phyloP scores from a whole-genome alignment of 352 stramenopile genomes.

The Phytopythium delawarense region DNA sequence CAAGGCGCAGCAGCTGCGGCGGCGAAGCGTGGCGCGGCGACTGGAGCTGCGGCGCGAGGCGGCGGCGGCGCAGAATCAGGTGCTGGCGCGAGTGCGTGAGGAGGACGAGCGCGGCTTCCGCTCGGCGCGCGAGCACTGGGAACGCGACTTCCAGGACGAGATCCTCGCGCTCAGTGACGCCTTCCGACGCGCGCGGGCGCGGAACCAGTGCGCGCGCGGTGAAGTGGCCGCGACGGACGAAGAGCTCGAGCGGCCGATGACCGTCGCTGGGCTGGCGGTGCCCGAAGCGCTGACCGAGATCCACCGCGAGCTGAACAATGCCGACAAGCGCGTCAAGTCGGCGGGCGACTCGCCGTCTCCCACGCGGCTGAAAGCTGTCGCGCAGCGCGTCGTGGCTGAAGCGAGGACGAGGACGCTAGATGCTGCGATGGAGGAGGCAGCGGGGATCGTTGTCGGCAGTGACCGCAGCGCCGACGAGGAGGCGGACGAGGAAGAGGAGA shows the following conservation, averaged over 20 bases:
- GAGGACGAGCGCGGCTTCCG: constrained; percentile 21
- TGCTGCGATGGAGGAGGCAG: constrained; percentile 27
- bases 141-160: constrained; percentile 45
- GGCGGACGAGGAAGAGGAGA: constrained; percentile 4
- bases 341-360: constrained; percentile 13
- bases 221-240: not conserved
- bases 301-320: constrained; percentile 29
- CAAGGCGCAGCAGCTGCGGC: constrained; percentile 38
- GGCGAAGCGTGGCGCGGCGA: constrained; percentile 30
- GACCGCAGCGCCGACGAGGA: not conserved
- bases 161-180: constrained; percentile 37
- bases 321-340: constrained; percentile 44
- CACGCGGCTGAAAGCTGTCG: not conserved
- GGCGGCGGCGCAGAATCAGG: constrained; percentile 15
- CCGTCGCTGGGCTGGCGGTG: constrained; percentile 44
- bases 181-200: constrained; percentile 31
- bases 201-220: constrained; percentile 2
- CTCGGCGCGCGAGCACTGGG: constrained; percentile 40
- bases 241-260: constrained; percentile 29
- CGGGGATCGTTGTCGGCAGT: constrained; percentile 14
- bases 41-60: constrained; percentile 33
- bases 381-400: not conserved
- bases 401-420: constrained; percentile 9
- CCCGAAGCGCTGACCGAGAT: constrained; percentile 47
- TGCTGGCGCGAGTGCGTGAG: constrained; percentile 16